Percentiles rank a stretch among this genome's conserved stretches.
Conservation (phyloP, 768 basidiomycete genomes). For the Leucogyrophana mollusca region DNA sequence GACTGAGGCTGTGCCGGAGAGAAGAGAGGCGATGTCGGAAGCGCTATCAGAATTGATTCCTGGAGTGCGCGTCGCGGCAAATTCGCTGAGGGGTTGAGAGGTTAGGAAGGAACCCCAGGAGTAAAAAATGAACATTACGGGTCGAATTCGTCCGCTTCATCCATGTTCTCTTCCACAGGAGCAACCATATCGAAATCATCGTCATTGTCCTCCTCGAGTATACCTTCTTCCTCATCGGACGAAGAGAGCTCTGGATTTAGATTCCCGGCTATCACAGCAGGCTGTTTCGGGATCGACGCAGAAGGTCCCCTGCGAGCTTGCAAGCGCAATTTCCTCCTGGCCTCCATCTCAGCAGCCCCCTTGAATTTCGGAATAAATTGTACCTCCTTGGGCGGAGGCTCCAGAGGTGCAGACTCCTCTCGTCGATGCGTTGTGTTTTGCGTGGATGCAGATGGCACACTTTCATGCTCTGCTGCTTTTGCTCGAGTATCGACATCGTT, state of each 20-base stretch:
- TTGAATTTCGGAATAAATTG: slow-evolving; percentile 79
- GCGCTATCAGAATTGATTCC: slow-evolving; percentile 56
- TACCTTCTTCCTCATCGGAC: slow-evolving; percentile 50
- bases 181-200: slow-evolving; percentile 52
- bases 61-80: slow-evolving; percentile 56
- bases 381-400: slow-evolving; percentile 47
- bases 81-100: slow-evolving; percentile 48
- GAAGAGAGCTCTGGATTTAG: slow-evolving; percentile 50
- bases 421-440: slow-evolving; percentile 1
- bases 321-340: slow-evolving; percentile 62
- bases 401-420: slow-evolving; percentile 15
- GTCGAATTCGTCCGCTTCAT: slow-evolving; percentile 76
- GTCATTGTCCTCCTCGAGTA: slow-evolving; percentile 49
- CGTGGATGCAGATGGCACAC: background rate
- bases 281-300: slow-evolving; percentile 21
- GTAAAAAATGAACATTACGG: slow-evolving; percentile 52
- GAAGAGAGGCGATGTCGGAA: slow-evolving; percentile 60
- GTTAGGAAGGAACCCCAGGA: background rate
- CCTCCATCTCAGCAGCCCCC: slow-evolving; percentile 86
- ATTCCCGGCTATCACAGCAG: slow-evolving; percentile 30
- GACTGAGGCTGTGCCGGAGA: slow-evolving; percentile 50
- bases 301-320: slow-evolving; percentile 52
- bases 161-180: slow-evolving; percentile 48
- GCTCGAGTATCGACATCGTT: slow-evolving; percentile 10
- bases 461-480: slow-evolving; percentile 10